phyloP scores from a whole-genome alignment of 2,329 filamentous ascomycete genomes.

The Paecilomyces niveus region DNA sequence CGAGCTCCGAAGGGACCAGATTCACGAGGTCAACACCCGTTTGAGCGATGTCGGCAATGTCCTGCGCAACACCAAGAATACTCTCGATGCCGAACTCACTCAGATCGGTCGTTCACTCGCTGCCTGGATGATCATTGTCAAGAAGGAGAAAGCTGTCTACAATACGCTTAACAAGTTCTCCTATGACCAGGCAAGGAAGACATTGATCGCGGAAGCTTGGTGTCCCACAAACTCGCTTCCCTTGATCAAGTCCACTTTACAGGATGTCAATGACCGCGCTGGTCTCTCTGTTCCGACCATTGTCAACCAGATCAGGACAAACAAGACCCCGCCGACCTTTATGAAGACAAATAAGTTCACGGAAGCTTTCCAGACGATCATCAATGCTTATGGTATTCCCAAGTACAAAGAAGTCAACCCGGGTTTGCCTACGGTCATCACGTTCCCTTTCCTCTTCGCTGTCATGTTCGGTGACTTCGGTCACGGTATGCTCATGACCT shows the following conservation, averaged over 20 bases:
- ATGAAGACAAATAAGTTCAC: slow-evolving; percentile 99
- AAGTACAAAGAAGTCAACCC: slow-evolving; percentile 98
- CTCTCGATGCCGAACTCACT: slow-evolving; percentile 83
- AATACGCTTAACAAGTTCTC: slow-evolving; percentile 93
- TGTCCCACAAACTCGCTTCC: slow-evolving; percentile 85
- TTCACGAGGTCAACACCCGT: slow-evolving; percentile 93
- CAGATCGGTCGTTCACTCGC: slow-evolving; percentile 89
- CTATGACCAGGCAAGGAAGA: slow-evolving; percentile 91
- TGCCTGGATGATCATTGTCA: slow-evolving; percentile 94
- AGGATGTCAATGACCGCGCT: slow-evolving; percentile 93
- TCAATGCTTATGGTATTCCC: slow-evolving; percentile 95
- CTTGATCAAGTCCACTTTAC: slow-evolving; percentile 83
- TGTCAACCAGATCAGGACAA: slow-evolving; percentile 94
- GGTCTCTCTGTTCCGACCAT: slow-evolving; percentile 97
- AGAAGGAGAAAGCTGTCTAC: slow-evolving; percentile 98
- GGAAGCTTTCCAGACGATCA: slow-evolving; percentile 96
- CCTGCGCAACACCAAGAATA: slow-evolving; percentile 88
- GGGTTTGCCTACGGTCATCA: slow-evolving; percentile 88
- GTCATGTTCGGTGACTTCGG: slow-evolving; percentile 99
- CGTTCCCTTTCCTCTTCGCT: slow-evolving; percentile 98
- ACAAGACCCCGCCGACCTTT: slow-evolving; percentile 95
- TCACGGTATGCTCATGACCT: slow-evolving; percentile 82
- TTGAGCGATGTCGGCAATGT: slow-evolving; percentile 88
- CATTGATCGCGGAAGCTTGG: slow-evolving; percentile 96
- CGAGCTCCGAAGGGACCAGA: slow-evolving; percentile 88